Evolutionary conservation across 148 eudicot species (phyloP), one percentile per base, ranked within the genome.

Genomic region (Rheum nobile): DNA sequence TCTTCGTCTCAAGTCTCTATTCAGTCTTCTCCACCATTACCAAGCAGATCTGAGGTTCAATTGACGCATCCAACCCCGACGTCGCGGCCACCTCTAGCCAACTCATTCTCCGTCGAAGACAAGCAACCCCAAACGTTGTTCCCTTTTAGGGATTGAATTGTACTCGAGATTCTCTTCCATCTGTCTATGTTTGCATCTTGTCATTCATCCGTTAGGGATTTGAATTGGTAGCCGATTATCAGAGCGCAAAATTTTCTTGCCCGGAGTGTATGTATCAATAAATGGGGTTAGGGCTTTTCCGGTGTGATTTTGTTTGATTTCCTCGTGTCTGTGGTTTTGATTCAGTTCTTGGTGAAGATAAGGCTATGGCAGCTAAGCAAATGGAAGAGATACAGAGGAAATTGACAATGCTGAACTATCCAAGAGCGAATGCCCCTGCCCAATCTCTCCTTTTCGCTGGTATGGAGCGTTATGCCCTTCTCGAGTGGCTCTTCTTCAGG

Each of bases 401-500:
- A 76, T 73, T 95, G 82, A 80, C 86, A 44, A 67, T 79, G 85
- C 77, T 95, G 86, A 87, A 86, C 77, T 95, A 95, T 79, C 89
- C 96, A 2, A 79, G 93, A 82, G 91, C 97, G 54, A 91, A 87
- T 72, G 99, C 92, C 1, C 94, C 96, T 76, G 90, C 97, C 72
- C 97, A 95, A 81, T 95, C 99, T 57, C 88, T 95, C 28, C 99
- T 92, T 61, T 95, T 90, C 72, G 99, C 97, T 83, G 96, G 97
- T 79, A 95, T 95, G 96, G 96, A 95, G 78, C 92, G 97, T 57
- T 92, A 95, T 71, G 93, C 97, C 28, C 99, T 95, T 77, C 99
- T 95, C 69, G 99, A 95, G 79, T 95, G 97, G 96, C 97, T 95
- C 39, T 95, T 95, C 81, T 95, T 95, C 86, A 95, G 88, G 99